Evolutionary conservation across 2,329 filamentous ascomycete species (phyloP).

Genomic region (Blastomyces silverae): DNA sequence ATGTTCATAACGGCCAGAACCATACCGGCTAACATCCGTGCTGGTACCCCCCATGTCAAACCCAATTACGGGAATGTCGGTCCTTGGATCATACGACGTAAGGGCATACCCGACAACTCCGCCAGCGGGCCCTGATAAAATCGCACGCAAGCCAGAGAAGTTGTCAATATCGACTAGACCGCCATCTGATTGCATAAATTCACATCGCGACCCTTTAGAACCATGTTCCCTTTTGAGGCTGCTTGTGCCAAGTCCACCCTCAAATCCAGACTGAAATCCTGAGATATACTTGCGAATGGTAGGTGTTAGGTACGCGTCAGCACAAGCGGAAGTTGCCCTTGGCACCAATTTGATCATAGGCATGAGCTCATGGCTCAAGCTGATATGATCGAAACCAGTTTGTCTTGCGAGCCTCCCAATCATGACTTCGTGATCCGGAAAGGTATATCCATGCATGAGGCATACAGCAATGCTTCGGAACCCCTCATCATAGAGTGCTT

Average conservation of each 20-base stretch:
- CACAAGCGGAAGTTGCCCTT: conserved; percentile 67
- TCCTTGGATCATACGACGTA: conserved; percentile 75
- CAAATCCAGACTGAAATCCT: conserved; percentile 73
- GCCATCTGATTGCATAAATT: conserved; percentile 91
- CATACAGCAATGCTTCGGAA: conserved; percentile 81
- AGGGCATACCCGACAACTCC: conserved; percentile 87
- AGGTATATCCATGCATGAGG: conserved; percentile 88
- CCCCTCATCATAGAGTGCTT: conserved; percentile 61
- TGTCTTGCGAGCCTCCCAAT: conserved; percentile 70
- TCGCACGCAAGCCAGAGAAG: conserved; percentile 78
- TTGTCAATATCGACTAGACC: conserved; percentile 46
- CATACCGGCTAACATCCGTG: conserved; percentile 82
- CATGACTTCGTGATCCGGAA: conserved; percentile 73
- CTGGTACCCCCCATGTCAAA: conserved; percentile 93
- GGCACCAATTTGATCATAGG: conserved; percentile 81
- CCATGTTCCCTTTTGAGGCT: conserved; percentile 63
- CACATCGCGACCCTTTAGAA: conserved; percentile 66
- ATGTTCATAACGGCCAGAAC: conserved; percentile 76
- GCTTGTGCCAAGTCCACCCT: conserved; percentile 68
- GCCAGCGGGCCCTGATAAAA: conserved; percentile 84
- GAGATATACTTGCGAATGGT: conserved; percentile 70
- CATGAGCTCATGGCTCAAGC: conserved; percentile 72
- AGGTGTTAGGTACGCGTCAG: conserved; percentile 73
- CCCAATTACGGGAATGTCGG: conserved; percentile 74
- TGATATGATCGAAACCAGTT: conserved; percentile 77